phyloP scores from a whole-genome alignment of 345 rosid species.

The Eucalyptus decipiens region DNA sequence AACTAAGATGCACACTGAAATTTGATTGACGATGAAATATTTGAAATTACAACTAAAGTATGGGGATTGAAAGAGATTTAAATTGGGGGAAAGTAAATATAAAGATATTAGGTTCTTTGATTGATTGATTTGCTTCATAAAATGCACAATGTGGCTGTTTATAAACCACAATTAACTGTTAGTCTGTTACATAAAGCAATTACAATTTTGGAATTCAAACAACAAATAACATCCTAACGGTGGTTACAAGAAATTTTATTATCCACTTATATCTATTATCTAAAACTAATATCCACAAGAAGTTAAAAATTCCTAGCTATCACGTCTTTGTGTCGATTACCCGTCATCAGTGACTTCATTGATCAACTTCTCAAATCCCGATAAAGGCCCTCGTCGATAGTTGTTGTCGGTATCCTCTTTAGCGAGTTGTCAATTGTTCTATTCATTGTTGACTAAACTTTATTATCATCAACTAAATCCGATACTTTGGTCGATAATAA shows the following conservation, averaged over 20 bases:
- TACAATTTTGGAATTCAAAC: no score
- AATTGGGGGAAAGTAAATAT: neutral
- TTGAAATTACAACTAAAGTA: neutral
- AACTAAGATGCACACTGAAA: accelerated
- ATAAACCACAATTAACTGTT: accelerated
- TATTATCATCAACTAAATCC: neutral
- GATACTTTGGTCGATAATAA: neutral
- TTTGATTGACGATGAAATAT: accelerated
- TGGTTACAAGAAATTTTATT: accelerated
- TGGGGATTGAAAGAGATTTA: no score
- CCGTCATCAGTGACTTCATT: no score
- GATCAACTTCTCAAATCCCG: neutral
- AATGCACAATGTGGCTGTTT: neutral
- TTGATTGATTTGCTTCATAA: no score
- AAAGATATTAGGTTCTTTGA: neutral
- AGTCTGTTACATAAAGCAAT: neutral
- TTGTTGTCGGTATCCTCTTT: neutral
- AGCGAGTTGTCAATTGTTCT: neutral
- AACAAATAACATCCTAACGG: no score
- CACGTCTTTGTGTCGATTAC: no score
- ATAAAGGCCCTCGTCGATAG: neutral
- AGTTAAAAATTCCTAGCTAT: neutral
- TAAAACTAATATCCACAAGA: no score
- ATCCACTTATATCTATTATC: neutral
- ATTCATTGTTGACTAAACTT: neutral